A percentile compares a stretch with the other conserved stretches of the same genome.
phyloP scores from a whole-genome alignment of 176 grass and related monocot species.

The Carex parvula region DNA sequence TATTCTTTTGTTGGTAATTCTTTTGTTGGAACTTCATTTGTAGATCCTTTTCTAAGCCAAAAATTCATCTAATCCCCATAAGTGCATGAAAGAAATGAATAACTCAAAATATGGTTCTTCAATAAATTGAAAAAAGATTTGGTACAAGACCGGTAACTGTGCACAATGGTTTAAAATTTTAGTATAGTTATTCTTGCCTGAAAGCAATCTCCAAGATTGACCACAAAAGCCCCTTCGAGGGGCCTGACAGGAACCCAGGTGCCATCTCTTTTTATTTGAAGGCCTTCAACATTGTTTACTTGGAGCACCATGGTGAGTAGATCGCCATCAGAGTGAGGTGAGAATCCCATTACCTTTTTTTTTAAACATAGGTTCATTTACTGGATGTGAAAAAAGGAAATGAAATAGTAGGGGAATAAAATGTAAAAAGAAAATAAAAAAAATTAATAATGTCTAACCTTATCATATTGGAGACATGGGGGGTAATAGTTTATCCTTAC shows the following conservation, averaged over 20 bases:
- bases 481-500: conserved; percentile 80
- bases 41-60: not conserved
- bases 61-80: not conserved
- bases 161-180: not conserved
- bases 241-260: conserved; percentile 49
- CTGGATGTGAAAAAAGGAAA: not conserved
- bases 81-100: not conserved
- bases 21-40: not conserved
- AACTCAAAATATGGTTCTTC: not conserved
- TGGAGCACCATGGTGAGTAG: conserved; percentile 47
- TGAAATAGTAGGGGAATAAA: not conserved
- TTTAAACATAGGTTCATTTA: not conserved
- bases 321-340: conserved; percentile 55
- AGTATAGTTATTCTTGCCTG: conserved; percentile 31
- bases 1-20: not conserved
- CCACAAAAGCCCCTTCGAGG: conserved; percentile 35
- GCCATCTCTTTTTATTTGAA: conserved; percentile 46
- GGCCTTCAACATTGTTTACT: conserved; percentile 49
- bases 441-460: not conserved
- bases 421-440: not conserved
- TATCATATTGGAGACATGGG: conserved; percentile 30
- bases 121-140: not conserved
- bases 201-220: conserved; percentile 55
- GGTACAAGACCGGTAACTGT: not conserved
- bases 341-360: conserved; percentile 47